phyloP scores from a whole-genome alignment of 768 basidiomycete species.

The Lactifluus pinguis region DNA sequence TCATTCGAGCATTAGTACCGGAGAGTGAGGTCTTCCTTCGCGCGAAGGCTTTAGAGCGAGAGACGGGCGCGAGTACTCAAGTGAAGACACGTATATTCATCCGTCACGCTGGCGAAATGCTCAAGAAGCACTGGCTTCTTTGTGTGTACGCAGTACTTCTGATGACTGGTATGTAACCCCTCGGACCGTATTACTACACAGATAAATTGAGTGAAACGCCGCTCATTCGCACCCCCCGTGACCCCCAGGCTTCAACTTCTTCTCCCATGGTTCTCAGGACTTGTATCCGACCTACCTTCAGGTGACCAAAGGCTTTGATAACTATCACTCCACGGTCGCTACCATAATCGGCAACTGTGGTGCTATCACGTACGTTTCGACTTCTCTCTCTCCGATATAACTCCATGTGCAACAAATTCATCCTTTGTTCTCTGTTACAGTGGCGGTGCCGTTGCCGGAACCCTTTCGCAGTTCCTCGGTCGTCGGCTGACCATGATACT shows the following conservation, averaged over 20 bases:
- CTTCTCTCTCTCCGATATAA: not conserved
- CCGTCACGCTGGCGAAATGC: slow-evolving; percentile 62
- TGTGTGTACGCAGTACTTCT: slow-evolving; percentile 83
- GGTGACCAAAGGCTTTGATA: slow-evolving; percentile 28
- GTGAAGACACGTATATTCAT: slow-evolving; percentile 66
- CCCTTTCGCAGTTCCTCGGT: slow-evolving; percentile 34
- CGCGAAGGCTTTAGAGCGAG: slow-evolving; percentile 47
- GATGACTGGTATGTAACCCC: slow-evolving; percentile 49
- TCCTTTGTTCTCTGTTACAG: slow-evolving; percentile 7
- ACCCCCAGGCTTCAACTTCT: slow-evolving; percentile 38
- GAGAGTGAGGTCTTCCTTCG: slow-evolving; percentile 70
- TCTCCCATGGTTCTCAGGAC: slow-evolving; percentile 42
- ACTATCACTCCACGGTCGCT: slow-evolving; percentile 30
- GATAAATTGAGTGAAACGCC: not conserved
- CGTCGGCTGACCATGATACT: slow-evolving; percentile 37
- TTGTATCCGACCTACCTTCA: slow-evolving; percentile 35
- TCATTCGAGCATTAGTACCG: slow-evolving; percentile 57
- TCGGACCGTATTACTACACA: not conserved
- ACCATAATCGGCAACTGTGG: slow-evolving; percentile 37
- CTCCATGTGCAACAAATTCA: slow-evolving; percentile 9
- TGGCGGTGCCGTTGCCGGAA: slow-evolving; percentile 34
- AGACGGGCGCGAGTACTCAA: slow-evolving; percentile 28
- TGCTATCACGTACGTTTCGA: slow-evolving; percentile 22
- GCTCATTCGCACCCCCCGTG: slow-evolving; percentile 7
- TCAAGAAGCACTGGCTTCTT: slow-evolving; percentile 73